Base-by-base conservation (phyloP, 139 green algal genomes). In the Micromonas commoda region DNA sequence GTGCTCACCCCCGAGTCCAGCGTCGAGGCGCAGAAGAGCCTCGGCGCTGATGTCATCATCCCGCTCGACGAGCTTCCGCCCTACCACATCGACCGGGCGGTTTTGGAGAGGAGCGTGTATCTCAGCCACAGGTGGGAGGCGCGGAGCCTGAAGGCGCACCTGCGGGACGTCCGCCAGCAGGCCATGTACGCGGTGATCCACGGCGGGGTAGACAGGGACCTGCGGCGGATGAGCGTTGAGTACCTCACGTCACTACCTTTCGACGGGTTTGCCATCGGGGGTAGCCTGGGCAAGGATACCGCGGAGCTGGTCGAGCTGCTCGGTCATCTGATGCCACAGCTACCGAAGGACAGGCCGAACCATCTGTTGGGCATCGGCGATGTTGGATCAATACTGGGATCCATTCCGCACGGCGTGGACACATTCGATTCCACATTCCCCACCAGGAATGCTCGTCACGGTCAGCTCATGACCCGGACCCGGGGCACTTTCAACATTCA, bases 101-200 rank as follows among this genome's bases (percentile, higher is more conserved):
- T 37, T 9, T 33, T 87, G 23, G 32, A 5, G 20, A 64, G 71
- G 39, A 87, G 81, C 73, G 63, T 88, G 29, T 64, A 66, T 16
- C n/a, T 80, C 45, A 79, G 57, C 21, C 86, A 89, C 52, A 70
- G 81, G 24, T 89, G 86, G 86, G 79, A 82, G 77, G 76, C 72
- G n/a, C 60, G 84, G 26, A 82, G 72, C 29, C 61, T 88, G 39
- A 52, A 51, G 57, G 71, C 78, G 16, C 86, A 89, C 79, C 66
- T 87, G 37, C 57, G 24, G 21, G 73, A 87, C 54, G 60, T 79
- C 39, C 71, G 69, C 32, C 80, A 82, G 66, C 86, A 89, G 74
- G 84, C 83, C n/a, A 88, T 88, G 83, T 88, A 86, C 38, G 86
- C 68, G 1, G 81, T 89, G 0, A 65, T 88, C 45, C 86, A 89